These are phyloP conservation scores for Solanum clarkiae DNA, from an alignment of 257 asterid genomes.

Conservation along the genomic window DNA sequence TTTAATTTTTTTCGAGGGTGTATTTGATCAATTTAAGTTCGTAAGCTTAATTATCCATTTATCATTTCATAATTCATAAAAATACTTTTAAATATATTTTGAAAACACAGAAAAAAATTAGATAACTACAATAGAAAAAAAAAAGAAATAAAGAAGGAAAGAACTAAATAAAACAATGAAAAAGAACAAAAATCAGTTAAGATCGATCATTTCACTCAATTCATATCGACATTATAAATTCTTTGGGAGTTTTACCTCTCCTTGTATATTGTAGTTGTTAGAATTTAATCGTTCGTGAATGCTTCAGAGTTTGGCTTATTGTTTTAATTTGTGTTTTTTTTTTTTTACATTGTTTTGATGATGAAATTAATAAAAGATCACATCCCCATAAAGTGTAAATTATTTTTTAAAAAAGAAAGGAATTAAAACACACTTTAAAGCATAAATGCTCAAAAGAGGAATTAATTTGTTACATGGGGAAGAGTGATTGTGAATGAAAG, in stretches of 20 bases:
- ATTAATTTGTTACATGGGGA: background rate
- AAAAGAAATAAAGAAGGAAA: no score
- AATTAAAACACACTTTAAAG: background rate
- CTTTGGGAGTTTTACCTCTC: conserved; percentile 32
- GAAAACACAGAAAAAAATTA: no score
- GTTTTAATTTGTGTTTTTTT: background rate
- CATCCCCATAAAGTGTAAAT: background rate
- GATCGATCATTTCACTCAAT: no score
- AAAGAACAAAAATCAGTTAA: no score
- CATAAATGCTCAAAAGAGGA: background rate
- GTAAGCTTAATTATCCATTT: no score
- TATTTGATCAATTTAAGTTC: no score
- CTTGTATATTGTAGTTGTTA: background rate
- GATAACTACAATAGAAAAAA: no score
- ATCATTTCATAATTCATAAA: no score
- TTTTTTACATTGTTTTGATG: background rate
- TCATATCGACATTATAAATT: no score
- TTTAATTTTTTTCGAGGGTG: no score
- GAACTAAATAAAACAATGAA: no score
- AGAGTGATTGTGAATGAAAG: background rate
- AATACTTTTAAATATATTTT: no score
- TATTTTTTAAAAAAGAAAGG: background rate
- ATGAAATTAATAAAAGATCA: background rate
- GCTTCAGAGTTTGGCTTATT: background rate
- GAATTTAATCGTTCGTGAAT: background rate